These are phyloP conservation scores for Chlamydomonas schloesseri DNA, from an alignment of 139 green algal species.

Conservation along the genomic window DNA sequence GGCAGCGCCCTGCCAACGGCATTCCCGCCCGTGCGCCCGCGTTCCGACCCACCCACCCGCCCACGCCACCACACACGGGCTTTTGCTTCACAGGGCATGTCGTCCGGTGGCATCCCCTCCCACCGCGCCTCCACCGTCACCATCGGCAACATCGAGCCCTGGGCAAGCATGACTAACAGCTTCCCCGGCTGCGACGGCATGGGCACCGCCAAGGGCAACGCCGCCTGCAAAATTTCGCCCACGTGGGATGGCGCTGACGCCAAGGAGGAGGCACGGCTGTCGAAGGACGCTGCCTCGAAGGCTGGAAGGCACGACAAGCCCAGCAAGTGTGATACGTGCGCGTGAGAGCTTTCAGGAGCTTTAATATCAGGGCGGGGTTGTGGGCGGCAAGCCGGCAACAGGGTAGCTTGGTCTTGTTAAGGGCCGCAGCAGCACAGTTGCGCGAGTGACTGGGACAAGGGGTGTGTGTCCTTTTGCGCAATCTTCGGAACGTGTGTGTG, in stretches of 20 bases:
- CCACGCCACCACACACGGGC: too few species aligned
- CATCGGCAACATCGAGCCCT: conserved; percentile 26
- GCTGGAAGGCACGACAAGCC: conserved; percentile 33
- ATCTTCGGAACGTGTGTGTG: too few species aligned
- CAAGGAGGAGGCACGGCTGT: background rate
- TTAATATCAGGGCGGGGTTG: background rate
- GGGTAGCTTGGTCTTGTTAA: too few species aligned
- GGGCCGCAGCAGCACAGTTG: too few species aligned
- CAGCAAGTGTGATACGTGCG: conserved; percentile 15
- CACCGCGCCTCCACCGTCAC: conserved; percentile 41
- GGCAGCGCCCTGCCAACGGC: too few species aligned
- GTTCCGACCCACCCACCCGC: too few species aligned
- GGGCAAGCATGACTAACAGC: conserved; percentile 4
- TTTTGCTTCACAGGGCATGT: conserved; percentile 41
- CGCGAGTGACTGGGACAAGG: too few species aligned
- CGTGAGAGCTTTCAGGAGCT: too few species aligned
- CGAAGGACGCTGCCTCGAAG: background rate
- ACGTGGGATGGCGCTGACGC: background rate
- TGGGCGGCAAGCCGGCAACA: too few species aligned
- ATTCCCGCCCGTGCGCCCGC: too few species aligned
- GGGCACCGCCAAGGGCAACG: conserved; percentile 9
- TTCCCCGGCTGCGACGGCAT: conserved; percentile 41
- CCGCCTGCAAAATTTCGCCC: background rate
- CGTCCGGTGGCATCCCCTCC: conserved; percentile 18
- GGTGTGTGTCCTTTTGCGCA: too few species aligned